Conservation (phyloP, 331 rosid species). For the Malus hybrid region DNA sequence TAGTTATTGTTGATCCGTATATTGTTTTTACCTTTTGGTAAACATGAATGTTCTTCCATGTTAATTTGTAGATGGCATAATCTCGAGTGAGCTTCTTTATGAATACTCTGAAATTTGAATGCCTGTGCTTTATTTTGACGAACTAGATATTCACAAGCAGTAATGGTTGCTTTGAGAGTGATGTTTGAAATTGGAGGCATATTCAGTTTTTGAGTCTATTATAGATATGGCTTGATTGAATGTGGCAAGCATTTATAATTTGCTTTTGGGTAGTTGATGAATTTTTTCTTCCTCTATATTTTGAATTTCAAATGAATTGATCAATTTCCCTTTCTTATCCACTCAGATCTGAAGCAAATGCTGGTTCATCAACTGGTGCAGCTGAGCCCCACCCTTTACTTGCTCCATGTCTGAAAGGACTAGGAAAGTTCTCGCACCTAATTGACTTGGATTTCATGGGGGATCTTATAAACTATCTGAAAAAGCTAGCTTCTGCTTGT, state of each 20-base stretch:
- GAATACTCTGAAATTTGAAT: not conserved
- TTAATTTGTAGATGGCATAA: not conserved
- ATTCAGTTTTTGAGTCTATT: not conserved
- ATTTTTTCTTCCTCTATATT: not conserved
- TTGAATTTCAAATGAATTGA: conserved; percentile 14
- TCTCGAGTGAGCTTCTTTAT: not conserved
- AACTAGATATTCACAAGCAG: not conserved
- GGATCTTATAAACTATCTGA: conserved; percentile 75
- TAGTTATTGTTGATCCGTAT: not conserved
- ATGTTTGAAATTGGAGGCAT: not conserved
- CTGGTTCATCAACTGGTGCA: conserved; percentile 24
- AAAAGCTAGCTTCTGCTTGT: conserved; percentile 64
- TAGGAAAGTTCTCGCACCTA: conserved; percentile 80
- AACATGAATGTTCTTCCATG: not conserved
- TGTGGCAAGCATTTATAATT: not conserved
- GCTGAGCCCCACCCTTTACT: conserved; percentile 64
- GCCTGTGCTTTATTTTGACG: not conserved
- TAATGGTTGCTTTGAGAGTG: not conserved
- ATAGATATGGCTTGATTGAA: not conserved
- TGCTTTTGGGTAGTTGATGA: conserved; percentile 1
- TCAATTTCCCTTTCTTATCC: conserved; percentile 18
- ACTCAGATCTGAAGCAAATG: conserved; percentile 56
- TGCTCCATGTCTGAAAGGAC: conserved; percentile 81
- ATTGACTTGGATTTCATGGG: conserved; percentile 91
- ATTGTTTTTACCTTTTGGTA: not conserved